Evolutionary conservation across 1,139 yeast genomes (phyloP).

Genomic region (Geotrichum europaeum): DNA sequence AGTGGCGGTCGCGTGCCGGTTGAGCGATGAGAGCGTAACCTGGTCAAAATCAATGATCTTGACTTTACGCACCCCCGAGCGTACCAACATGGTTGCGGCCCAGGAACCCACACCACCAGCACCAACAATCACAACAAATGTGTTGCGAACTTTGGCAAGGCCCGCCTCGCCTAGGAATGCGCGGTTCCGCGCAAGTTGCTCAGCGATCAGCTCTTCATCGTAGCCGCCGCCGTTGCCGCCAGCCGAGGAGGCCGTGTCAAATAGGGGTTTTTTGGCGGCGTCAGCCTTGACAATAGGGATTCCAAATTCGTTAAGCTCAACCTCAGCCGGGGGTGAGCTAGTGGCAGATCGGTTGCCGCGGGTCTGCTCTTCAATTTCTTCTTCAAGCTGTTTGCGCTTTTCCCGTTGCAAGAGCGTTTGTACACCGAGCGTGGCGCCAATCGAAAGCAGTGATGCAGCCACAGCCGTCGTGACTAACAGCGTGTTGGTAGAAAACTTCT

Average conservation of each 20-base stretch:
- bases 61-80: conserved; percentile 79
- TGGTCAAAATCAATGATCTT: conserved; percentile 92
- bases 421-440: conserved; percentile 19
- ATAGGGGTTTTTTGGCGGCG: conserved; percentile 11
- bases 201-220: conserved; percentile 73
- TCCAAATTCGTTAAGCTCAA: conserved; percentile 18
- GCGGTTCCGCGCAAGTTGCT: conserved; percentile 88
- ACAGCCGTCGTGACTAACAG: conserved; percentile 19
- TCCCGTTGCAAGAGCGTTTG: conserved; percentile 14
- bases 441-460: conserved; percentile 18
- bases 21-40: conserved; percentile 82
- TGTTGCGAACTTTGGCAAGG: conserved; percentile 64
- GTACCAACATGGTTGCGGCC: conserved; percentile 85
- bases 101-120: conserved; percentile 99
- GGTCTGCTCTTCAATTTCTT: conserved; percentile 14
- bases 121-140: conserved; percentile 84
- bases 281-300: conserved; percentile 9
- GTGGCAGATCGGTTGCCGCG: background rate
- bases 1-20: conserved; percentile 90
- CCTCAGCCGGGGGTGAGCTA: conserved; percentile 1
- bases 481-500: conserved; percentile 15
- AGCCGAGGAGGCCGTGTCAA: conserved; percentile 5
- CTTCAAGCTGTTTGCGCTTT: conserved; percentile 15
- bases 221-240: conserved; percentile 24
- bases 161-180: conserved; percentile 88